These are phyloP conservation scores for Lecanicillium sp. DNA, from an alignment of 2,329 filamentous ascomycete genomes.

Conservation along the genomic window DNA sequence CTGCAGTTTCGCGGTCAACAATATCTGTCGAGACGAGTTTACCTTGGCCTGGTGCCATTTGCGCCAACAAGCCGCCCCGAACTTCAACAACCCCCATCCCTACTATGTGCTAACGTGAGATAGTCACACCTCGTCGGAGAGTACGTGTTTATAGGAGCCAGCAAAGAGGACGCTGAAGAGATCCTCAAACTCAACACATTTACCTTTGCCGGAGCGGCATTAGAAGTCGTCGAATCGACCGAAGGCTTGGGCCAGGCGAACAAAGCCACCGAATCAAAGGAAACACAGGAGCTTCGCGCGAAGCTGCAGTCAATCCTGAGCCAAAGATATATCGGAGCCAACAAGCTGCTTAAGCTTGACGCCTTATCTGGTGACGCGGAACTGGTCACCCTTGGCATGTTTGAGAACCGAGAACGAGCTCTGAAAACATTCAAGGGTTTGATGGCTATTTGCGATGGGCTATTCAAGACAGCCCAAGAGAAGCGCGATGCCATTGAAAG, in stretches of 20 bases:
- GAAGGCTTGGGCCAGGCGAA: slow-evolving; percentile 26
- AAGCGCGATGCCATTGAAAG: slow-evolving; percentile 74
- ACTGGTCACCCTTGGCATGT: slow-evolving; percentile 67
- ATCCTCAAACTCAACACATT: slow-evolving; percentile 63
- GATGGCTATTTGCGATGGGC: slow-evolving; percentile 75
- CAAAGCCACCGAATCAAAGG: slow-evolving; percentile 39
- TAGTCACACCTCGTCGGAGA: slow-evolving; percentile 66
- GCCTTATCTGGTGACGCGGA: slow-evolving; percentile 64
- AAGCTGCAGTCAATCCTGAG: slow-evolving; percentile 65
- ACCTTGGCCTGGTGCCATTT: slow-evolving; percentile 21
- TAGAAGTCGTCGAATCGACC: slow-evolving; percentile 46
- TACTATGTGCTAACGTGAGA: slow-evolving; percentile 58
- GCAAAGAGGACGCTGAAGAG: slow-evolving; percentile 54
- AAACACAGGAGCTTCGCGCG: slow-evolving; percentile 54
- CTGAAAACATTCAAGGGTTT: slow-evolving; percentile 88
- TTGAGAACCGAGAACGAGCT: slow-evolving; percentile 60
- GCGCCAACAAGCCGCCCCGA: slow-evolving; percentile 4
- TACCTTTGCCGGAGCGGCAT: slow-evolving; percentile 55
- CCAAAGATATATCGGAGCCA: slow-evolving; percentile 61
- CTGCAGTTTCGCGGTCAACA: slow-evolving; percentile 2
- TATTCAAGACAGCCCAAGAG: slow-evolving; percentile 64
- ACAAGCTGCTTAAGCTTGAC: slow-evolving; percentile 80
- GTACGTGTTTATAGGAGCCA: slow-evolving; percentile 59
- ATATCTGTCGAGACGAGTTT: slow-evolving; percentile 50
- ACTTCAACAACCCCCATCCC: slow-evolving; percentile 10